Evolutionary conservation across 352 stramenopile genomes (phyloP).

Genomic region (Globisporangium echinulatum): DNA sequence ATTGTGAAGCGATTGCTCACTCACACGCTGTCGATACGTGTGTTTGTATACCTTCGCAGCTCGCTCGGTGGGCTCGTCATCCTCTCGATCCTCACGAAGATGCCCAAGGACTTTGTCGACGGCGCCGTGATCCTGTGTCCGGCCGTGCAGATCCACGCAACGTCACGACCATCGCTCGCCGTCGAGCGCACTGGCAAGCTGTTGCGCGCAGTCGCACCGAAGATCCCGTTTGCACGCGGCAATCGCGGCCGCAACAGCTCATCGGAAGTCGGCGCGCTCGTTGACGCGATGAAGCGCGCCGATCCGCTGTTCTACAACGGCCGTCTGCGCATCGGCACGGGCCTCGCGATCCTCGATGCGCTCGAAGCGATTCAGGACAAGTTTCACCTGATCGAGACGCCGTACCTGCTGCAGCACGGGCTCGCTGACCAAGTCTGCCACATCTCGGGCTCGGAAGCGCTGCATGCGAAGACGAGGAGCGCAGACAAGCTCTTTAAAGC

Average conservation of each 20-base stretch:
- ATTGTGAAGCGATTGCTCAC: not conserved
- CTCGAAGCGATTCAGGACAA: constrained; percentile 51
- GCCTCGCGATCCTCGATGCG: constrained; percentile 58
- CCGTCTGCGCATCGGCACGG: constrained; percentile 65
- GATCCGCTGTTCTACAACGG: constrained; percentile 75
- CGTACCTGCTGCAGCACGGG: constrained; percentile 77
- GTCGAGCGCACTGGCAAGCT: constrained; percentile 47
- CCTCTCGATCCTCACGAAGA: constrained; percentile 46
- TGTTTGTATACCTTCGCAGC: constrained; percentile 18
- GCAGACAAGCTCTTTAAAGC: constrained; percentile 66
- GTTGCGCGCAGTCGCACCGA: constrained; percentile 48
- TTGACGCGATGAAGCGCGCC: constrained; percentile 44
- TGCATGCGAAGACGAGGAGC: constrained; percentile 48
- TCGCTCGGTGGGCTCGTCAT: constrained; percentile 68
- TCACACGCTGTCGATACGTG: not conserved
- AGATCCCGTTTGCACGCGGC: constrained; percentile 52
- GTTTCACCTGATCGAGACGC: constrained; percentile 49
- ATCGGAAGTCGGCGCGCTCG: constrained; percentile 39
- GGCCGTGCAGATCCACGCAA: constrained; percentile 57
- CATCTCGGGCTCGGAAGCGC: constrained; percentile 53
- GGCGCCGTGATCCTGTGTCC: constrained; percentile 68
- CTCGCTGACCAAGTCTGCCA: constrained; percentile 61
- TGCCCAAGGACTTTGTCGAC: constrained; percentile 42
- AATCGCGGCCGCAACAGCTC: constrained; percentile 62
- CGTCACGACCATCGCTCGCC: constrained; percentile 32